A percentile compares a stretch with the other conserved stretches of the same genome.
Conservation (phyloP, 164 flowering plant species). For the Annona cherimola region DNA sequence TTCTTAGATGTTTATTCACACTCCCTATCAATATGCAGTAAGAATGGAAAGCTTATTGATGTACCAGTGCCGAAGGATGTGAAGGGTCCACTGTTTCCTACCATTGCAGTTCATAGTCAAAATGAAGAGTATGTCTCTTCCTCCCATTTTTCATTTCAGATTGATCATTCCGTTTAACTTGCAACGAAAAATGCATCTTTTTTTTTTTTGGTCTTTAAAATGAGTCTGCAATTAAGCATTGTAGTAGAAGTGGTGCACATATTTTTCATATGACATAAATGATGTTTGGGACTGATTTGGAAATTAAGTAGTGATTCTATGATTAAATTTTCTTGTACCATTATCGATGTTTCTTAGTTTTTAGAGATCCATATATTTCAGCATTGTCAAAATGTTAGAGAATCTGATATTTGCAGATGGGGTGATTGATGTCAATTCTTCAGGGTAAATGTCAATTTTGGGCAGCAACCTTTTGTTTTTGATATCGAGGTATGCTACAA, state of each 20-base stretch:
- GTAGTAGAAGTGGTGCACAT: background rate
- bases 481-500: constrained; percentile 59
- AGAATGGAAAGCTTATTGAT: constrained; percentile 81
- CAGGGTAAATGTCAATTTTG: constrained; percentile 96
- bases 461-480: constrained; percentile 70
- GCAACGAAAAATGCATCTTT: background rate
- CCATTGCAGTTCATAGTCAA: constrained; percentile 95
- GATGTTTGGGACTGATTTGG: background rate
- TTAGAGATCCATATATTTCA: background rate
- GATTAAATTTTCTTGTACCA: background rate
- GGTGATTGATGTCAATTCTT: constrained; percentile 17
- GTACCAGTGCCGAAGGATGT: constrained; percentile 47
- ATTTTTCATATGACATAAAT: background rate
- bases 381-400: background rate
- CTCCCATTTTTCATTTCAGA: background rate
- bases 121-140: constrained; percentile 74
- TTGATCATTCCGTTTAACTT: background rate
- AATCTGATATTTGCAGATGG: constrained; percentile 17
- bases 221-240: background rate
- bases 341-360: background rate
- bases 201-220: background rate
- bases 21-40: constrained; percentile 38
- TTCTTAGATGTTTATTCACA: background rate
- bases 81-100: constrained; percentile 78
- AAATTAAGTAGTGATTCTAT: background rate